Evolutionary conservation across 768 basidiomycete species (phyloP), one percentile per base, ranked within the genome.

Genomic region (Suillus brevipes): DNA sequence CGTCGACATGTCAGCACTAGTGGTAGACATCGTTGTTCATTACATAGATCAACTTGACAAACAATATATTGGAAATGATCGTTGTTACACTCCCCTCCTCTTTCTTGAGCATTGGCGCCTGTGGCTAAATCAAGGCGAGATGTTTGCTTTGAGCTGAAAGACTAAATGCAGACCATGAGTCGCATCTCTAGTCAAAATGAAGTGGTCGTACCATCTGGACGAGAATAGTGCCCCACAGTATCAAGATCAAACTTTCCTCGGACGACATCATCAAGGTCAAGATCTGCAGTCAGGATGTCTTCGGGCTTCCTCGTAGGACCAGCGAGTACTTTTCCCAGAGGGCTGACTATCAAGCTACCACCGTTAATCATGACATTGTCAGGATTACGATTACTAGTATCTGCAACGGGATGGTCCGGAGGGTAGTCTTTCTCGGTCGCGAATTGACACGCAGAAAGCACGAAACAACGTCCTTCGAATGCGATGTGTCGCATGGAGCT

Each of bases 391-490:
- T 72, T 69, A n/a, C 66, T 71, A 8, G 70, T 64, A 65, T 83
- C 74, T 25, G 73, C 75, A 6, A 84, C 80, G 36, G 84, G 72
- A 65, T 87, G 83, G 45, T 77, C 78, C 2, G 73, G 71, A 0
- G 87, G 85, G 63, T 82, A 88, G 69, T 88, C 83, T 71, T 80
- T 79, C 67, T 83, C 84, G 64, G 82, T 79, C 0, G 85, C 81
- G 70, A 81, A 88, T 69, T 88, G 86, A 61, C 85, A 88, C 4
- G 86, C 87, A 16, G 85, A 82, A 31, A 90, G 77, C 59, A 90
- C 89, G 73, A 89, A 88, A 74, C 87, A 88, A 31, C 89, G 82
- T 12, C 89, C 89, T 71, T 90, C 89, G 42, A 86, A 75, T 0
- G 89, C 88, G 58, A 90, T 86, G 68, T 88, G 87, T 31, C 75